Evolutionary conservation across 2,329 filamentous ascomycete species (phyloP), one percentile per base, ranked within the genome.

Genomic region (Nakataea oryzae): DNA sequence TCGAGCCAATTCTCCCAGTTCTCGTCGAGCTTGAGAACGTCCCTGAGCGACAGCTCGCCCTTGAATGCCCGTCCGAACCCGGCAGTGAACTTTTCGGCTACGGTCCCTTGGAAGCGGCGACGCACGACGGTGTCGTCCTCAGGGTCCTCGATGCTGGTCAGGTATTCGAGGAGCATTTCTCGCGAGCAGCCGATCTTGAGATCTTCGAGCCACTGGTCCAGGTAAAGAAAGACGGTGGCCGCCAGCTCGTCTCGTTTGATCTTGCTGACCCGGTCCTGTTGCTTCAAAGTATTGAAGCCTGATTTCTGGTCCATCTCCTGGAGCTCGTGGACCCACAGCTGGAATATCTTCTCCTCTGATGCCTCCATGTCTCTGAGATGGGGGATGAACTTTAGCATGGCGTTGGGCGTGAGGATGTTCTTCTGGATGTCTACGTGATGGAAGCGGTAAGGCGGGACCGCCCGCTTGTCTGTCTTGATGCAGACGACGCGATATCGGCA

Each of bases 401-500:
- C 84, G 67, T 85, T 84, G 3, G 82, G 81, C 0, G 83, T 83
- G 32, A 85, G 74, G 47, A 86, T 79, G 62, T 85, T 86, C 68
- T 81, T 84, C 68, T 75, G 77, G 60, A 86, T 83, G 67, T 84
- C 80, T 50, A 85, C 80, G 63, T 85, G 81, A 66, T 86, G 83
- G 65, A 84, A 85, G 32, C 79, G 75, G 67, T 86, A 86, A 29
- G 74, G 73, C n/a, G 83, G 83, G 11, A 84, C 82, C n/a, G 78
- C 74, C 26, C 79, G 75, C 65, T 76, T 77, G 62, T 79, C 74
- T 2, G 81, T 79, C 65, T 79, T 79, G 65, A 83, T 77, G 66
- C 76, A 73, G n/a, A 75, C 67, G 5, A 80, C 75, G 3, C 69
- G 66, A 64, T 77, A 76, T 28, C 75, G 72, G 61, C 72, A 69